A percentile compares a stretch with the other conserved stretches of the same genome.
Conservation (phyloP, 164 flowering plant genomes). For the Platanus orientalis region DNA sequence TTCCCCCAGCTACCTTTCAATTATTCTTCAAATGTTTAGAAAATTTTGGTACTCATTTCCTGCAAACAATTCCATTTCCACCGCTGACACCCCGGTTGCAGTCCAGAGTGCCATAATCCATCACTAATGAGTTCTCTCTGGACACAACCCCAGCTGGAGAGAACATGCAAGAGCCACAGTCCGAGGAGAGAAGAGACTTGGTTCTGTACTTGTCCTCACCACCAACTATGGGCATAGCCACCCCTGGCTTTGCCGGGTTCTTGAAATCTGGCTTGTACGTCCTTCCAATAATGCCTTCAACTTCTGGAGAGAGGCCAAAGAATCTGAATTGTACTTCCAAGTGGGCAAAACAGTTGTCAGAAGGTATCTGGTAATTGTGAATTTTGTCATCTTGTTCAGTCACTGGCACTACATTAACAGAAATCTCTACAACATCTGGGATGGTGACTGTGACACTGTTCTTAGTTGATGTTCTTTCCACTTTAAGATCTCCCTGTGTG, state of each 20-base stretch:
- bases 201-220: slow-evolving; percentile 67
- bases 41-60: slow-evolving; percentile 21
- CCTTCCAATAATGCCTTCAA: slow-evolving; percentile 76
- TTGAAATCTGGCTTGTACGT: slow-evolving; percentile 62
- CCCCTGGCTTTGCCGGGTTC: slow-evolving; percentile 68
- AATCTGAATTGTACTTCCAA: slow-evolving; percentile 72
- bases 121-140: slow-evolving; percentile 15
- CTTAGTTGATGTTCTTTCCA: slow-evolving; percentile 32
- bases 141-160: slow-evolving; percentile 25
- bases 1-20: neutral
- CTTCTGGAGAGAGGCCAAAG: slow-evolving; percentile 44
- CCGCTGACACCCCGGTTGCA: slow-evolving; percentile 36
- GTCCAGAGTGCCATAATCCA: slow-evolving; percentile 43
- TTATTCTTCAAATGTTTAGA: neutral
- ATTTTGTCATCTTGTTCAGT: slow-evolving; percentile 37
- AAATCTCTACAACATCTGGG: slow-evolving; percentile 32
- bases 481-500: slow-evolving; percentile 23
- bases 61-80: slow-evolving; percentile 63
- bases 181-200: slow-evolving; percentile 45
- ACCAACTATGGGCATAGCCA: slow-evolving; percentile 72
- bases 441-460: slow-evolving; percentile 33
- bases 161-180: slow-evolving; percentile 50
- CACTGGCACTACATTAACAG: slow-evolving; percentile 39
- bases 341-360: slow-evolving; percentile 73
- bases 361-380: slow-evolving; percentile 62